Evolutionary conservation across 768 basidiomycete species (phyloP), one percentile per base, ranked within the genome.

Genomic region (Leccinum incarnatum): DNA sequence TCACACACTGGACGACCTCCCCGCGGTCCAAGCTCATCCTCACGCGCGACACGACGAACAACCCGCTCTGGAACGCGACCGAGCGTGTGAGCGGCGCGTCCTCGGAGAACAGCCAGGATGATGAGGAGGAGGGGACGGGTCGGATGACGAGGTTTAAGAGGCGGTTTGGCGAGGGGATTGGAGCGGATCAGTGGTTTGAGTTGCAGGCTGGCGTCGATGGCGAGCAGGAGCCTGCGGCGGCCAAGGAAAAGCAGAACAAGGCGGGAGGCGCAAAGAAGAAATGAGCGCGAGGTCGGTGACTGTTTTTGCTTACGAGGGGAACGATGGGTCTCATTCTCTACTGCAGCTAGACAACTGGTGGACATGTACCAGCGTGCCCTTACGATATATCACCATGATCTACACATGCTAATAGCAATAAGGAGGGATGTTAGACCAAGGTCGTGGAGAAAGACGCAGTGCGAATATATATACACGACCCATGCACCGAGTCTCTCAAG

Each of bases 21-120:
- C 94, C 95, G 0, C 86, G 86, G 6, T 87, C 88, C 4, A 72
- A 83, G 37, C 82, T 93, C 49, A 83, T 86, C 37, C 79, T 95
- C 50, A 91, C 93, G 19, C 85, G 93, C 45, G 94, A 96, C 67
- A 87, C 91, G 52, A 91, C 90, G 15, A 97, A 94, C 71, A 87
- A 94, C 66, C 91, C 94, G 1, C 73, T 93, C 6, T 97, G 90
- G 89, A 90, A 91, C 67, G 83, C 88, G 2, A 82, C 83, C 3
- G 75, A 79, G 59, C 78, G 79, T 61, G 76, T 80, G 25, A 77
- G 77, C 58, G 84, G 81, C 45, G 72, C 76, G 30, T 77, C 77
- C 1, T 70, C 86, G 50, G 70, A 64, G 45, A 73, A 76, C 37
- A 75, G 72, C 56, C 70, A 77, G 52, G 86, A 86, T 63, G 89